Evolutionary conservation across 768 basidiomycete genomes (phyloP).

Genomic region (Boletus bicolor): DNA sequence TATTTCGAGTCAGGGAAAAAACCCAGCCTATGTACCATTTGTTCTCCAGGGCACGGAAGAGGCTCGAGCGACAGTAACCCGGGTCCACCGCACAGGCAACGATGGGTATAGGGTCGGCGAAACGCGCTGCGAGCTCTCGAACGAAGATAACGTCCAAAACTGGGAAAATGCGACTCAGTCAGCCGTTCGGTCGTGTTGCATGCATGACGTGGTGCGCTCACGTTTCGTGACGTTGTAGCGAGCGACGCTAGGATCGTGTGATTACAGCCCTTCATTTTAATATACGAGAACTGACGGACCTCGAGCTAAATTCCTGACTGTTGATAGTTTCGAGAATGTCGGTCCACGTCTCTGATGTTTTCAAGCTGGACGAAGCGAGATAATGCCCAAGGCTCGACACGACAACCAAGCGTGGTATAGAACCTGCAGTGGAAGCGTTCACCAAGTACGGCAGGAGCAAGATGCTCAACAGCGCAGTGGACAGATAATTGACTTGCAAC

Average conservation of each 20-base stretch:
- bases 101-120: constrained; percentile 21
- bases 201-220: neutral
- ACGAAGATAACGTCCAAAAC: constrained; percentile 31
- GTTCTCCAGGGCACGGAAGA: constrained; percentile 21
- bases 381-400: constrained; percentile 30
- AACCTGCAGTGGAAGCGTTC: constrained; percentile 14
- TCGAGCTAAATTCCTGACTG: constrained; percentile 18
- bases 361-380: constrained; percentile 6
- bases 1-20: neutral
- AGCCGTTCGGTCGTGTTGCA: neutral
- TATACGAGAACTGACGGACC: constrained; percentile 5
- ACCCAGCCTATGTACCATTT: constrained; percentile 6
- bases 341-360: constrained; percentile 4
- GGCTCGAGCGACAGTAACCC: constrained; percentile 30
- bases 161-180: neutral
- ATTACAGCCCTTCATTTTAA: neutral
- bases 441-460: constrained; percentile 31
- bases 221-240: constrained; percentile 27
- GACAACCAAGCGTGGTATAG: constrained; percentile 23
- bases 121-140: constrained; percentile 27
- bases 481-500: constrained; percentile 33
- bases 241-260: neutral
- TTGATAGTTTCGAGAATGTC: constrained; percentile 24
- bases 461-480: constrained; percentile 31
- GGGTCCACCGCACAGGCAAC: constrained; percentile 29